Conservation (phyloP, 352 stramenopile genomes). For the Thalassiosira livingstoniorum region DNA sequence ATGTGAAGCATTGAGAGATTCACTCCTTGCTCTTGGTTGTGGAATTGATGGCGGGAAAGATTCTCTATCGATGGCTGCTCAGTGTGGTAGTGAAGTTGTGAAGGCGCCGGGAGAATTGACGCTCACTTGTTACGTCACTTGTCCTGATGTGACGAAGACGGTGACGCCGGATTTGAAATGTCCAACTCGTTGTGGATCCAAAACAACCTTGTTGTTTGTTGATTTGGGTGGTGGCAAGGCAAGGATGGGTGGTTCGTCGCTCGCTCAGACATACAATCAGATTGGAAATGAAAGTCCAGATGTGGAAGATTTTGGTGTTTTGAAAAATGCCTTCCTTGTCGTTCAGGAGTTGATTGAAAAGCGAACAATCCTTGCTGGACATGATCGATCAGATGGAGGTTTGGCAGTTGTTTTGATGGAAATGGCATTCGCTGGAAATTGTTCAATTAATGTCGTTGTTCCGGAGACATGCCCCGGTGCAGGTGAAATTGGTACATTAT, state of each 20-base stretch:
- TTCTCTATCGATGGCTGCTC: conserved; percentile 98
- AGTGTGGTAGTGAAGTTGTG: conserved; percentile 92
- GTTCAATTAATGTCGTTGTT: conserved; percentile 93
- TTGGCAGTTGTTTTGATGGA: conserved; percentile 95
- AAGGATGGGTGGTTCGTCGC: conserved; percentile 93
- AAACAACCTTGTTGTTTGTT: conserved; percentile 93
- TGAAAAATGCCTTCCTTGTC: conserved; percentile 94
- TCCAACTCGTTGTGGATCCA: conserved; percentile 63
- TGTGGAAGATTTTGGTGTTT: conserved; percentile 91
- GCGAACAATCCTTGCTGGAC: conserved; percentile 92
- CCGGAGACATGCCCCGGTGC: conserved; percentile 62
- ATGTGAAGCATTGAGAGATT: conserved; percentile 94
- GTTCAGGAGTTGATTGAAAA: conserved; percentile 93
- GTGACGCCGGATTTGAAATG: conserved; percentile 97
- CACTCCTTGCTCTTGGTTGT: conserved; percentile 95
- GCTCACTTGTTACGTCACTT: conserved; percentile 97
- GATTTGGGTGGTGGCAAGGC: conserved; percentile 91
- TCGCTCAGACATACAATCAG: conserved; percentile 93
- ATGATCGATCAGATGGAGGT: conserved; percentile 98
- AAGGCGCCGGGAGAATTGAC: conserved; percentile 98
- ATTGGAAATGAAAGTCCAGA: conserved; percentile 87
- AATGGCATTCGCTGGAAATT: conserved; percentile 99
- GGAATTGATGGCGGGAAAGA: conserved; percentile 99
- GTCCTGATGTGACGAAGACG: conserved; percentile 95
- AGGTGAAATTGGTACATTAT: conserved; percentile 87